These are phyloP conservation scores for Panaeolus cyanescens DNA, from an alignment of 768 basidiomycete genomes.

Conservation along the genomic window DNA sequence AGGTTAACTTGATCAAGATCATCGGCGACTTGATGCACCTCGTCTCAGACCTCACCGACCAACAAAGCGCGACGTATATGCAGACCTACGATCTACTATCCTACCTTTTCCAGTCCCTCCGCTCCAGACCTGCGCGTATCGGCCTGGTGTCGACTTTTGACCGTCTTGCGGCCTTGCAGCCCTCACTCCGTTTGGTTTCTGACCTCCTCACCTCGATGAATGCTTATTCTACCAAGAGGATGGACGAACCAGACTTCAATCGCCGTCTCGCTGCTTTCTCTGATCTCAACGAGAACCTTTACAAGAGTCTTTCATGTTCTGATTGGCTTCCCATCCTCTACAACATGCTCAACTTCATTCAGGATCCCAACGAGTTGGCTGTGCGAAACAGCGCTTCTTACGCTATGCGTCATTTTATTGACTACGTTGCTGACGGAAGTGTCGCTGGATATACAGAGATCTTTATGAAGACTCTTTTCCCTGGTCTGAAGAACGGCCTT, in stretches of 20 bases:
- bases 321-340: conserved; percentile 86
- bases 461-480: conserved; percentile 68
- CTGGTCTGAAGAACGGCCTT: conserved; percentile 79
- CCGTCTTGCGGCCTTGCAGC: conserved; percentile 45
- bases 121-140: conserved; percentile 69
- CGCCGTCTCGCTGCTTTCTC: conserved; percentile 77
- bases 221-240: conserved; percentile 77
- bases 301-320: conserved; percentile 46
- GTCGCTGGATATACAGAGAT: conserved; percentile 49
- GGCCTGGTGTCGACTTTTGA: conserved; percentile 69
- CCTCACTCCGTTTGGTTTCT: conserved; percentile 48
- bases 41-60: conserved; percentile 60
- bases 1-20: conserved; percentile 78
- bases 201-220: conserved; percentile 71
- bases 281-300: conserved; percentile 66
- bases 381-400: conserved; percentile 81
- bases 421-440: conserved; percentile 46
- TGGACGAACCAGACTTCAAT: conserved; percentile 95
- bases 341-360: conserved; percentile 83
- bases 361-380: conserved; percentile 87
- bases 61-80: conserved; percentile 40
- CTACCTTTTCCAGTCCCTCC: conserved; percentile 74
- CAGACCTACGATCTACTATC: conserved; percentile 71
- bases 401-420: conserved; percentile 77
- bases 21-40: conserved; percentile 65